phyloP scores from a whole-genome alignment of 345 rosid genomes.

The Hibiscus trionum region DNA sequence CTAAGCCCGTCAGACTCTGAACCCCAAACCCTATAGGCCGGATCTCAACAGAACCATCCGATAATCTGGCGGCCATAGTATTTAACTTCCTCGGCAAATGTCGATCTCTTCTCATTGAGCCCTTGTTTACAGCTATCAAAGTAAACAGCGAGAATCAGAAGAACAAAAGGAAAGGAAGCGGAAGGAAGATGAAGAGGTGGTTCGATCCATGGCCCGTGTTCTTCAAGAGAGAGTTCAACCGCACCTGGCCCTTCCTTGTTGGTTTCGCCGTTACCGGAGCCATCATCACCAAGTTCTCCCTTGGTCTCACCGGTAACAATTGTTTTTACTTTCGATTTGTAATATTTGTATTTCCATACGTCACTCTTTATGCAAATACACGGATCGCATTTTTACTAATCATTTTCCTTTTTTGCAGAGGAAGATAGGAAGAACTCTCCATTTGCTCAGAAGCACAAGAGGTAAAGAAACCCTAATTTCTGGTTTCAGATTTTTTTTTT shows the following conservation, averaged over 20 bases:
- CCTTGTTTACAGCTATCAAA: not conserved
- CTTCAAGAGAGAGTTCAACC: conserved; percentile 75
- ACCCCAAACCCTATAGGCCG: not conserved
- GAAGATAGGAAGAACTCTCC: conserved; percentile 81
- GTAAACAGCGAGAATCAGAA: not conserved
- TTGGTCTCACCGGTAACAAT: conserved; percentile 55
- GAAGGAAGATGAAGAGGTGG: conserved; percentile 31
- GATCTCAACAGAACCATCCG: not conserved
- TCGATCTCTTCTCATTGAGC: not conserved
- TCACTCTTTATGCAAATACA: not conserved
- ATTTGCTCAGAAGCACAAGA: conserved; percentile 76
- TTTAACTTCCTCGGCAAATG: not conserved
- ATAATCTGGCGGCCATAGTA: conserved; percentile 10
- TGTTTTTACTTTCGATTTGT: not conserved
- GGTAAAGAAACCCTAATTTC: conserved; percentile 30
- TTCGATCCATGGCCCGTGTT: conserved; percentile 76
- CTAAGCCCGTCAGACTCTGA: not conserved
- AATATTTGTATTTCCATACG: not conserved
- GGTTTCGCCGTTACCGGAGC: conserved; percentile 73
- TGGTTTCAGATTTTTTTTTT: not conserved
- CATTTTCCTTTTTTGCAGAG: conserved; percentile 33
- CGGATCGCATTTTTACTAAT: not conserved
- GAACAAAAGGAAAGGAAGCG: not conserved
- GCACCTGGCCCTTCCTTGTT: conserved; percentile 78
- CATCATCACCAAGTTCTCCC: conserved; percentile 58